A percentile compares a stretch with the other conserved stretches of the same genome.
Evolutionary conservation across 139 green algal species (phyloP).

Genomic region (Chlorella sp.): DNA sequence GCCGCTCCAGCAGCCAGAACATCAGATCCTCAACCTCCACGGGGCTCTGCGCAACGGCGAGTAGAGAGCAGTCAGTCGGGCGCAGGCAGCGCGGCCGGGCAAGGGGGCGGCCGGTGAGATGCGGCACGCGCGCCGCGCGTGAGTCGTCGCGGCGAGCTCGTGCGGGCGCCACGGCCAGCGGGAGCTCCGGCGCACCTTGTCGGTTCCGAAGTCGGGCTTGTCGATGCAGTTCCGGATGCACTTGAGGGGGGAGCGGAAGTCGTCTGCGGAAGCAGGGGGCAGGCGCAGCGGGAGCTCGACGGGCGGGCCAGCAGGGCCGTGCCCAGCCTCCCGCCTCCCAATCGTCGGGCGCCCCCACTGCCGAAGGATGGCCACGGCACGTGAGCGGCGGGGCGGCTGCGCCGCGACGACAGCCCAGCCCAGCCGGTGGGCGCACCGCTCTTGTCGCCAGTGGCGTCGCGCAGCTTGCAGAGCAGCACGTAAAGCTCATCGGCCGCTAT

Average conservation of each 20-base stretch:
- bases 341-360: too few relatives aligned
- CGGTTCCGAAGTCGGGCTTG: not conserved
- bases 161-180: not conserved
- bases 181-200: not conserved
- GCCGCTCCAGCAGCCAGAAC: constrained; percentile 16
- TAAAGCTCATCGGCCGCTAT: not conserved
- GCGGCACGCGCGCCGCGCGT: not conserved
- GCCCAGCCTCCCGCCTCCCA: too few relatives aligned
- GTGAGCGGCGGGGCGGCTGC: too few relatives aligned
- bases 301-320: too few relatives aligned
- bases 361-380: too few relatives aligned
- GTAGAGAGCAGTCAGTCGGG: not conserved
- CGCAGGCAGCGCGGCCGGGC: not conserved
- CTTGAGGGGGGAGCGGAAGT: constrained; percentile 36
- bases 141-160: not conserved
- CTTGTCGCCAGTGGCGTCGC: not conserved
- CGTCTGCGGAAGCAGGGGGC: too few relatives aligned
- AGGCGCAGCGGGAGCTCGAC: too few relatives aligned
- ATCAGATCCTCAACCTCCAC: constrained; percentile 22
- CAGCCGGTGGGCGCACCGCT: too few relatives aligned
- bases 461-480: constrained; percentile 16
- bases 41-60: not conserved
- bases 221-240: constrained; percentile 29
- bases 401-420: too few relatives aligned
- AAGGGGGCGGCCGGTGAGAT: too few relatives aligned